Base-by-base conservation (phyloP, 306 rosid species). In the Sophora flavescens region DNA sequence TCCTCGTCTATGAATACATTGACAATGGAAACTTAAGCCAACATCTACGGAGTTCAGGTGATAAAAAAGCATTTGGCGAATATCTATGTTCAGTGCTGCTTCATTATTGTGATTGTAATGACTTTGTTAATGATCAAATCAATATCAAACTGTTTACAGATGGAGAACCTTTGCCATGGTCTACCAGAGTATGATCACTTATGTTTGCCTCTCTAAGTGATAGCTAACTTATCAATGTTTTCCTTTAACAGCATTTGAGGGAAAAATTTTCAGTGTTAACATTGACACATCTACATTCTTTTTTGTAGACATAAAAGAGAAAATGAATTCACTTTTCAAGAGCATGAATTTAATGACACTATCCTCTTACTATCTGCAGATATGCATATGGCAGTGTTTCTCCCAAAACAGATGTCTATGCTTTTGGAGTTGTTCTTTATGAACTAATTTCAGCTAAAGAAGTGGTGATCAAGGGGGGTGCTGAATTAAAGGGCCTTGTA, bases 381-480 rank as follows among this genome's bases (percentile, higher is more conserved):
- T 94, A 91, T 75, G 97, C 90, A 44, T 90, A 77, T 8, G 97
- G 98, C 0, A 88, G 82, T 14, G 93, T 90, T 75, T 90, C 98
- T 81, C 84, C 97, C 10, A 94, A 94, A 75, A 72, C 89, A 51
- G 98, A 94, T 64, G 98, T 92, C 8, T 92, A 84, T 68, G 97
- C 98, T 30, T 92, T 94, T 14, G 98, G 97, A 17, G 98, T 94
- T 39, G 97, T 94, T 71, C 88, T 94, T 63, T 94, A 79, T 62
- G 98, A 94, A 82, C 90, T 94, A 32, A 94, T 94, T 76, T 94
- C 98, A 74, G 96, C 90, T 50, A 90, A 91, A 88, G 90, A 84
- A 81, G 98, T 97, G 52, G 71, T 94, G 36, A 50, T 89, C 38
- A 86, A 57, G 82, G 75, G 22, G 10, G 79, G 63, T 38, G 16